phyloP scores from a whole-genome alignment of 495 filamentous ascomycete genomes.

The Daldinia childiae region DNA sequence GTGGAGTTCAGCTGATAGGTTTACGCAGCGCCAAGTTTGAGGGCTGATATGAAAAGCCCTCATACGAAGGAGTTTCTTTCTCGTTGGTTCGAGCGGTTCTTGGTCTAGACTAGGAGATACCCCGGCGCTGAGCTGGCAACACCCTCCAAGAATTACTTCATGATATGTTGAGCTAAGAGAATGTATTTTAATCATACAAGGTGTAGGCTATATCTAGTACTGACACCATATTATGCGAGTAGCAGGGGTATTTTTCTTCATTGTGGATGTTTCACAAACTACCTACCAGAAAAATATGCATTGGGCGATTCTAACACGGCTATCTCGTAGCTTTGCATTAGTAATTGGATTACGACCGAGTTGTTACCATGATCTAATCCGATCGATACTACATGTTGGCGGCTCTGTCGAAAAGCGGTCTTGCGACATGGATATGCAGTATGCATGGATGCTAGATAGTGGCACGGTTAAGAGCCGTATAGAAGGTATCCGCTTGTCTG shows the following conservation, averaged over 20 bases:
- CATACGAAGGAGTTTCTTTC: background rate
- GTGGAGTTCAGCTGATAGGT: constrained; percentile 11
- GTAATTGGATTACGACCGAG: background rate
- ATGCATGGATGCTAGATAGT: background rate
- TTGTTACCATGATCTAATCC: constrained; percentile 9
- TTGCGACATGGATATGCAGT: constrained; percentile 23
- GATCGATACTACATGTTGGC: constrained; percentile 1
- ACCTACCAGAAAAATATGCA: background rate
- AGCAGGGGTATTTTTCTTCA: background rate
- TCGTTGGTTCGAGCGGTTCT: background rate
- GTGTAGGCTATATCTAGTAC: background rate
- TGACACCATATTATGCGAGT: background rate
- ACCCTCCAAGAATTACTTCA: background rate
- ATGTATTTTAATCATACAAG: too few species aligned
- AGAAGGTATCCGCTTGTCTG: constrained; percentile 1
- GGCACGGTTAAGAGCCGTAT: background rate
- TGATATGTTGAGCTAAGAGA: too few species aligned
- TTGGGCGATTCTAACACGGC: background rate
- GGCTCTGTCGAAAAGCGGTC: background rate
- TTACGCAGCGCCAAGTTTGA: background rate
- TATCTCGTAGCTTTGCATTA: background rate
- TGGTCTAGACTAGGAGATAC: too few species aligned
- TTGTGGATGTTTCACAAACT: background rate
- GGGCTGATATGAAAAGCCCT: background rate
- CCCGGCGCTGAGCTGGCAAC: background rate